Evolutionary conservation across 1,284 basidiomycete species (phyloP), one percentile per base, ranked within the genome.

Genomic region (Cryptococcus sp.): DNA sequence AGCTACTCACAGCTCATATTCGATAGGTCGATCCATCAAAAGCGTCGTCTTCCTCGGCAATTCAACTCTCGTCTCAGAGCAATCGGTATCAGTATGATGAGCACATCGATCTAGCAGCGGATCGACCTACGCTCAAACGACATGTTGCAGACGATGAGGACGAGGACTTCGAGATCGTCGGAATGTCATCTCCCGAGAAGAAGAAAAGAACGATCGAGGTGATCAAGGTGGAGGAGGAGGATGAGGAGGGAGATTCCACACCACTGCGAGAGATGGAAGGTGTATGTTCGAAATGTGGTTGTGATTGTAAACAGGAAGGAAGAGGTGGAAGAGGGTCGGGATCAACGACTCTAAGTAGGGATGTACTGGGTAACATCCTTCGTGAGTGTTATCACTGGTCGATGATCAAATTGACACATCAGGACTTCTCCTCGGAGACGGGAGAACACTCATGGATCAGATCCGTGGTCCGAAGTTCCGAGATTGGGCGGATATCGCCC

Each of bases 401-500:
- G 10, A 10, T n/a, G 38, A 10, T 41, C n/a, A 23, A 23, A 23
- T 23, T 23, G 23, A 23, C n/a, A 10, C n/a, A 41, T 41, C 10
- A 41, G n/a, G 10, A n/a, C 38, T 41, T 10, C 10, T 41, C n/a
- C 38, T 41, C 38, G n/a, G 10, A 41, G 38, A 41, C 10, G 10
- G 10, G n/a, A 10, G 10, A 41, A 10, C n/a, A 41, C 10, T 10
- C 10, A 32, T 23, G 49, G 49, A 36, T 38, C 41, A 32, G 10
- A 10, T 41, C 10, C 38, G n/a, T 41, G 10, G 38, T 41, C 38
- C 10, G 38, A 10, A 10, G 38, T 10, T 10, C n/a, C 38, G 38
- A 10, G 38, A 41, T 35, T 66, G 64, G 65, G 55, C 56, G 7
- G 65, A 66, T 49, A 58, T 65, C 8, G 61, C 63, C 3, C 5